These are phyloP conservation scores for Myxozyma vanderwaltii DNA, from an alignment of 805 yeast genomes.

Conservation along the genomic window DNA sequence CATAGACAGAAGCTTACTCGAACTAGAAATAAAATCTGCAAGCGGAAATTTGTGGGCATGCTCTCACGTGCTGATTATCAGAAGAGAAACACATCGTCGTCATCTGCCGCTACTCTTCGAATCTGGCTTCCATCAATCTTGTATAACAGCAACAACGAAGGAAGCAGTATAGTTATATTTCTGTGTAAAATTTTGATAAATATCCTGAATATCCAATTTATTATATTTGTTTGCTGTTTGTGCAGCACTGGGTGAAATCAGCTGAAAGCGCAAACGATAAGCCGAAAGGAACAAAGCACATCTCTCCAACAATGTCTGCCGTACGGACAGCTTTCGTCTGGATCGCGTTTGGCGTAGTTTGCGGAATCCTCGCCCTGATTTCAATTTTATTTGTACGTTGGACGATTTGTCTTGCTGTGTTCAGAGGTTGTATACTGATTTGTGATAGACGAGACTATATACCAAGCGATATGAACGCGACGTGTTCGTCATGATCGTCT, in stretches of 20 bases:
- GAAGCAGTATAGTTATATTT: too few species aligned
- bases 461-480: conserved; percentile 34
- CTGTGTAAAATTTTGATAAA: too few species aligned
- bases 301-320: conserved; percentile 20
- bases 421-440: not conserved
- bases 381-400: conserved; percentile 31
- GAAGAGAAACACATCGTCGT: not conserved
- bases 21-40: not conserved
- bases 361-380: conserved; percentile 26
- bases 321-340: conserved; percentile 34
- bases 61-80: not conserved
- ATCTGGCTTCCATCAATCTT: too few species aligned
- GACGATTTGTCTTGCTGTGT: not conserved
- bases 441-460: conserved; percentile 27
- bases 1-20: not conserved
- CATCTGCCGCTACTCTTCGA: too few species aligned
- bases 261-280: not conserved
- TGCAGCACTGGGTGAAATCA: too few species aligned
- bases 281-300: not conserved
- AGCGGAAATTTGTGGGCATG: not conserved
- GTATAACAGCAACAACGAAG: too few species aligned
- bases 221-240: too few species aligned
- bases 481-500: conserved; percentile 31
- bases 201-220: too few species aligned
- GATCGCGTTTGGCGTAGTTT: conserved; percentile 36